Evolutionary conservation across 768 basidiomycete genomes (phyloP).

Genomic region (Rhodotorula taiwanensis): DNA sequence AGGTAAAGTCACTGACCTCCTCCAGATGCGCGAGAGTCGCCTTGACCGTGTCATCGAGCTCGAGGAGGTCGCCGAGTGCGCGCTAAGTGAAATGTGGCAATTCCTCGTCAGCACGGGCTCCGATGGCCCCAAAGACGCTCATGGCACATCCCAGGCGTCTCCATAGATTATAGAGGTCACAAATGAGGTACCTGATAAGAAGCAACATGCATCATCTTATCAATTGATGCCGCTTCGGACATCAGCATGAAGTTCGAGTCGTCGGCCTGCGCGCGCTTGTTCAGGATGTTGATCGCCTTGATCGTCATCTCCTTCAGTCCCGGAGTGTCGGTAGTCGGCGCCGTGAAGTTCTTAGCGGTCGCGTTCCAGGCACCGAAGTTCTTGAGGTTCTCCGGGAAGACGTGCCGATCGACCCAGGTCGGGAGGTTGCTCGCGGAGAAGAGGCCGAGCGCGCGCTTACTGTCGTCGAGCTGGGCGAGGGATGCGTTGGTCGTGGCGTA

Average conservation of each 20-base stretch:
- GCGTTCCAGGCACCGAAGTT: constrained; percentile 6
- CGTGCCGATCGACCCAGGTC: constrained; percentile 47
- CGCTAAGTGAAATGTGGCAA: too few species aligned
- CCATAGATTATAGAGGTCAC: too few species aligned
- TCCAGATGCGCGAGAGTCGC: constrained; percentile 44
- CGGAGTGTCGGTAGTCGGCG: constrained; percentile 17
- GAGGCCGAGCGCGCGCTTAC: constrained; percentile 44
- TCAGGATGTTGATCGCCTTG: constrained; percentile 47
- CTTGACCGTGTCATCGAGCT: constrained; percentile 46
- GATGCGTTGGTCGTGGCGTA: constrained; percentile 43
- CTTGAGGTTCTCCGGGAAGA: constrained; percentile 41
- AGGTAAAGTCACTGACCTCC: constrained; percentile 21
- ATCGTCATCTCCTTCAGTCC: constrained; percentile 48
- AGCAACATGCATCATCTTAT: constrained; percentile 44
- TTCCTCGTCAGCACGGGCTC: too few species aligned
- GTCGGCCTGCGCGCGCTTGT: constrained; percentile 41
- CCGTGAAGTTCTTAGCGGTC: constrained; percentile 10
- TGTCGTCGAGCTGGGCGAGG: constrained; percentile 40
- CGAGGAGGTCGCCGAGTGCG: constrained; percentile 45
- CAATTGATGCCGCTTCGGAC: constrained; percentile 46
- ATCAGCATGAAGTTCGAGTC: constrained; percentile 45
- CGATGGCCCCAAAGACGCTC: too few species aligned
- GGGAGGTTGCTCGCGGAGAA: constrained; percentile 44
- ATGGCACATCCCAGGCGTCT: too few species aligned
- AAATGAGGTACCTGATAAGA: too few species aligned